Base-by-base conservation (phyloP, 805 yeast species). In the Ascoidea rubescens region DNA sequence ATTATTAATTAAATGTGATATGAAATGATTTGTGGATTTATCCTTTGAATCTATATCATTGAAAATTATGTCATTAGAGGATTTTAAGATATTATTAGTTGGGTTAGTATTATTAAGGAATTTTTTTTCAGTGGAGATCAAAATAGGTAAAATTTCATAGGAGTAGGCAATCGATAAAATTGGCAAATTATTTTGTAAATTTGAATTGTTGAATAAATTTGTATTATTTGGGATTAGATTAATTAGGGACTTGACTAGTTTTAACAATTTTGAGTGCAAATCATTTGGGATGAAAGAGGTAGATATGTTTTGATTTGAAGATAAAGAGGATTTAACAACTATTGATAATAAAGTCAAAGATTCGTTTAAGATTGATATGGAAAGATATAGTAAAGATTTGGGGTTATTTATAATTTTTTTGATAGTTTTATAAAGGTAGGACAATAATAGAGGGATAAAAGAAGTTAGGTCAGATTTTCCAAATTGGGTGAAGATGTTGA, bases 11-110 rank as follows among this genome's bases (percentile, higher is more conserved):
- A 55, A 45, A 56, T 55, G 52, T 6, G 47, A 53, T 14, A 60
- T 47, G 8, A 51, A 58, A 16, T 45, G 28, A 33, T 55, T 55
- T 48, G 49, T 55, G 16, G 30, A 10, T 14, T 48, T 32, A 45
- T 48, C 33, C 31, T 31, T 32, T 49, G 48, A n/a, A 52, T 63
- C 49, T 52, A 70, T 50, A 5, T 47, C 47, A 54, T 62, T 58
- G 56, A 46, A 0, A 32, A 5, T 1, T 51, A 44, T 7, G 52
- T 53, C 45, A 53, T 32, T 47, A 47, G 44, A 17, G n/a, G 53
- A 28, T 16, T 16, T 31, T 8, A 50, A 47, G 4, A 32, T 49
- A 17, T 54, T 54, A 14, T 55, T 47, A 21, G 50, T 48, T 46
- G 53, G 32, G 28, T 49, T 50, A 7, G 51, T 52, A 8, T 51